phyloP scores from a whole-genome alignment of 1,139 yeast species.

The Arxiozyma bovina region DNA sequence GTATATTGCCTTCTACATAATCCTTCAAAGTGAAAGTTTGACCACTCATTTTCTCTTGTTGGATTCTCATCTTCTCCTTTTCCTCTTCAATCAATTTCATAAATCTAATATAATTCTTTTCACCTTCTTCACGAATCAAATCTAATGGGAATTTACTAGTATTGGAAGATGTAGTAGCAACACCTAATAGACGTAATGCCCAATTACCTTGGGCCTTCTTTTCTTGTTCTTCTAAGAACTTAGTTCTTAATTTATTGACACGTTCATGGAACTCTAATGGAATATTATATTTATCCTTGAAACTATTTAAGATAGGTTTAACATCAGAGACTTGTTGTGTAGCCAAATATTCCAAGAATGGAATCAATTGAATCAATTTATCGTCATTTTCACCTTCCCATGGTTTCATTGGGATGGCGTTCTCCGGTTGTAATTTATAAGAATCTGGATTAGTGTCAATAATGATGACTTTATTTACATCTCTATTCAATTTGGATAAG shows the following conservation, averaged over 20 bases:
- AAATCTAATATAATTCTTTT: constrained; percentile 77
- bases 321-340: constrained; percentile 86
- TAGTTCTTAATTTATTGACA: constrained; percentile 63
- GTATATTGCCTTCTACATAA: constrained; percentile 76
- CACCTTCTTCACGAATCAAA: constrained; percentile 85
- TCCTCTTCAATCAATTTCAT: constrained; percentile 78
- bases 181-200: constrained; percentile 57
- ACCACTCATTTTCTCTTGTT: constrained; percentile 72
- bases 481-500: constrained; percentile 82
- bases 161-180: constrained; percentile 27
- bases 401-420: constrained; percentile 70
- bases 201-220: constrained; percentile 42
- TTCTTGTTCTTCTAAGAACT: constrained; percentile 61
- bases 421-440: constrained; percentile 80
- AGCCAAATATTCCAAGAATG: constrained; percentile 89
- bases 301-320: constrained; percentile 75
- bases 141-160: constrained; percentile 81
- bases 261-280: constrained; percentile 75
- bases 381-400: constrained; percentile 89
- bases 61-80: constrained; percentile 76
- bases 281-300: constrained; percentile 49
- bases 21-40: constrained; percentile 67
- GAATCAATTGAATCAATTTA: constrained; percentile 68
- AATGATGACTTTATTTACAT: constrained; percentile 67
- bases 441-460: constrained; percentile 72